Conservation (phyloP, 768 basidiomycete species). For the Tulasnella calospora region DNA sequence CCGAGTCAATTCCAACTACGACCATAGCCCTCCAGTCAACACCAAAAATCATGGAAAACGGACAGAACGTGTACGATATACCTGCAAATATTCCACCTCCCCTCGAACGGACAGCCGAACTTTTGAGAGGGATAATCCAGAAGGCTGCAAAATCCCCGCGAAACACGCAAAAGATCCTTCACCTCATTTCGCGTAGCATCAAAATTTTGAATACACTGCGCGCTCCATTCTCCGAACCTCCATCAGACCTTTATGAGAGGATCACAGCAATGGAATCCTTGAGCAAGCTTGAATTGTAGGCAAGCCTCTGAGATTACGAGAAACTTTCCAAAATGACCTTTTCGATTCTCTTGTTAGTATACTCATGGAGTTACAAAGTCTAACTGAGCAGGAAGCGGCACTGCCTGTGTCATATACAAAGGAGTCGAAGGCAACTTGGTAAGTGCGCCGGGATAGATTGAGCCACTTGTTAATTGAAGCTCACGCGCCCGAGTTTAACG, state of each 20-base stretch:
- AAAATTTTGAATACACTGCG: background rate
- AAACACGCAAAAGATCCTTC: background rate
- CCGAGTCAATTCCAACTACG: background rate
- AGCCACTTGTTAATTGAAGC: background rate
- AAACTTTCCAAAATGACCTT: background rate
- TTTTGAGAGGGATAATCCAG: background rate
- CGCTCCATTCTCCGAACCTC: background rate
- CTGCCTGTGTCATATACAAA: background rate
- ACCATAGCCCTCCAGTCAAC: background rate
- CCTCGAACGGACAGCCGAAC: background rate
- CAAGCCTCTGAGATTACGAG: background rate
- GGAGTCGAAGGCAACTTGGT: background rate
- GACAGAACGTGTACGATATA: background rate
- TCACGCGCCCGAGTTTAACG: background rate
- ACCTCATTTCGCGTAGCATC: background rate
- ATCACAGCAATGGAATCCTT: background rate
- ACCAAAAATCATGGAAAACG: no score
- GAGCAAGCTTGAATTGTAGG: background rate
- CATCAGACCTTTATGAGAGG: background rate
- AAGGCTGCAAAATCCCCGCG: background rate
- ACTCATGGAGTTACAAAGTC: background rate
- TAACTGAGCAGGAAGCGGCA: background rate
- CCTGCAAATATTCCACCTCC: background rate
- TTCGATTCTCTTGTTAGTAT: background rate
- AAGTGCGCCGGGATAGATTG: background rate